Evolutionary conservation across 2,329 filamentous ascomycete species (phyloP).

Genomic region (Hirsutella thompsonii): DNA sequence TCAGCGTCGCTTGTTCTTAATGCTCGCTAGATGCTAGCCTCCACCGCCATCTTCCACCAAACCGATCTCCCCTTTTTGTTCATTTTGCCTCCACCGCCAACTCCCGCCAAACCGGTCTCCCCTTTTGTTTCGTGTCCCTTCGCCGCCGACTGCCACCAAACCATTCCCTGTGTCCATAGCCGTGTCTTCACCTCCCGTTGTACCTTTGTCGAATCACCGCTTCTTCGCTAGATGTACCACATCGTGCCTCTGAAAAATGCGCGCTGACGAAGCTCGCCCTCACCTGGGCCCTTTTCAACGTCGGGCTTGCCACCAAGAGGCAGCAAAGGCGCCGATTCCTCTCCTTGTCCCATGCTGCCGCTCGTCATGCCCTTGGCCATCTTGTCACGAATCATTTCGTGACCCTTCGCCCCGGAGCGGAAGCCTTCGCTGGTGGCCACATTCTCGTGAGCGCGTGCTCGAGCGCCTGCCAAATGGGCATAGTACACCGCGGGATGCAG

Average conservation of each 20-base stretch:
- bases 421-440: constrained; percentile 30
- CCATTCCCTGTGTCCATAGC: background rate
- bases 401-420: constrained; percentile 28
- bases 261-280: constrained; percentile 19
- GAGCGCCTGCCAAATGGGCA: constrained; percentile 75
- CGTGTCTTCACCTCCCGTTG: too few species aligned
- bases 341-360: constrained; percentile 8
- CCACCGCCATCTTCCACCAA: constrained; percentile 17
- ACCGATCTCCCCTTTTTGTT: constrained; percentile 9
- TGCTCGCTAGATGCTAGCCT: constrained; percentile 5
- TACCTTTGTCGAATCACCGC: background rate
- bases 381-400: constrained; percentile 23
- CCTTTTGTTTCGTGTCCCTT: constrained; percentile 14
- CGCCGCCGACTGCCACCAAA: constrained; percentile 2
- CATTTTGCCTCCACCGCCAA: constrained; percentile 19
- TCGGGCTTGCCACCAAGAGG: constrained; percentile 14
- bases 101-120: constrained; percentile 20
- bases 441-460: constrained; percentile 63
- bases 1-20: too few species aligned
- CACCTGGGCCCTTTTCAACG: constrained; percentile 8
- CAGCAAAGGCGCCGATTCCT: constrained; percentile 17
- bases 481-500: constrained; percentile 89
- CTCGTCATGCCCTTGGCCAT: constrained; percentile 24
- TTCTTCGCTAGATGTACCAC: constrained; percentile 26
- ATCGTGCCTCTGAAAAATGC: constrained; percentile 25